phyloP scores from a whole-genome alignment of 371 early-diverging fungal genomes.

The Mortierella sp. region DNA sequence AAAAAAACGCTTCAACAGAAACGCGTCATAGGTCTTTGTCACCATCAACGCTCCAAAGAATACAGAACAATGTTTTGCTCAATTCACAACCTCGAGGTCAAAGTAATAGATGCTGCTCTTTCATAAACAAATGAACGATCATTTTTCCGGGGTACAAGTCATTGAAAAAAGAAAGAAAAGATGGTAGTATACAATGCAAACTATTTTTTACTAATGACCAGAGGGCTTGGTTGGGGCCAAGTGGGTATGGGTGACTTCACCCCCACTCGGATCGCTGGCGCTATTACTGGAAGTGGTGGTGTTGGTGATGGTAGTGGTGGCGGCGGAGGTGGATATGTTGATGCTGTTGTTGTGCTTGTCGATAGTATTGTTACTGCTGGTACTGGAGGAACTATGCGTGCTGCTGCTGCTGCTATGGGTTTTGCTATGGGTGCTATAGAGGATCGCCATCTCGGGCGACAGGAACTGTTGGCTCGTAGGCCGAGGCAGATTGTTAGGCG shows the following conservation, averaged over 20 bases:
- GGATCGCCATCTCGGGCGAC: slow-evolving; percentile 41
- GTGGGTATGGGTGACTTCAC: not conserved
- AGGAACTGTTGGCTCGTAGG: slow-evolving; percentile 42
- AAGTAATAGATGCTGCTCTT: not conserved
- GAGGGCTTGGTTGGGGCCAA: not conserved
- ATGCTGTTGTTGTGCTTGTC: not conserved
- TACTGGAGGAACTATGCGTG: not conserved
- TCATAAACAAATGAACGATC: not conserved
- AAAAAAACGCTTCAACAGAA: too few relatives aligned
- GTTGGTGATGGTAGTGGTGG: not conserved
- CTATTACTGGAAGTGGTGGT: not conserved
- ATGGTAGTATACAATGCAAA: not conserved
- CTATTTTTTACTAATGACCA: not conserved
- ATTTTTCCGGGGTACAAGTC: not conserved
- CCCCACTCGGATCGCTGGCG: not conserved
- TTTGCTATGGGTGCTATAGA: slow-evolving; percentile 20
- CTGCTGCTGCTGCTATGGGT: slow-evolving; percentile 2
- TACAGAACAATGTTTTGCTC: too few relatives aligned
- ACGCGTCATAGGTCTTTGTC: too few relatives aligned
- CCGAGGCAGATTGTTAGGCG: slow-evolving; percentile 6
- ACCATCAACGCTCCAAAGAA: too few relatives aligned
- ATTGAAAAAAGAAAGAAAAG: not conserved
- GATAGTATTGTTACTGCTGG: not conserved
- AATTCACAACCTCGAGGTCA: too few relatives aligned
- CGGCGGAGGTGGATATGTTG: not conserved